These are phyloP conservation scores for Friedmanniomyces simplex DNA, from an alignment of 495 filamentous ascomycete genomes.

Conservation along the genomic window DNA sequence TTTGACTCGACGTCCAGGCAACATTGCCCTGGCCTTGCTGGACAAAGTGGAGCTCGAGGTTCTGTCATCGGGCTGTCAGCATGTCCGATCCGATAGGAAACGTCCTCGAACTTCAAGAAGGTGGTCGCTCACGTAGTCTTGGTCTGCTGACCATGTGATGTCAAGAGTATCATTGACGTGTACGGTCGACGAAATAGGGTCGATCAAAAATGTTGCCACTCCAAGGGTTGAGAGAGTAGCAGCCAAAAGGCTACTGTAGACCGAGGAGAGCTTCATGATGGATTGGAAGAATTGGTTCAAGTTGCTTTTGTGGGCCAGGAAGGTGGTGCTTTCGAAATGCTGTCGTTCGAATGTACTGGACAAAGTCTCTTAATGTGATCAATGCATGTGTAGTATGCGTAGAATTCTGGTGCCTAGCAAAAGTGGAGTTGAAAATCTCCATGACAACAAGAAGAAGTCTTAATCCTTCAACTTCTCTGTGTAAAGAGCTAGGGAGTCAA, in stretches of 20 bases:
- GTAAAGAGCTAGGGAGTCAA: too few species aligned
- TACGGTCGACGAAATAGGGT: background rate
- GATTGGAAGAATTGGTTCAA: background rate
- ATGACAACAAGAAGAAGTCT: too few species aligned
- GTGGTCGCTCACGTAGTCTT: background rate
- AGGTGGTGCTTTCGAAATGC: too few species aligned
- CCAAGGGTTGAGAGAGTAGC: background rate
- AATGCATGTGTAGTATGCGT: too few species aligned
- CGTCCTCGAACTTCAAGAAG: background rate
- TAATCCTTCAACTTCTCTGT: too few species aligned
- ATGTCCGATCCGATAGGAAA: background rate
- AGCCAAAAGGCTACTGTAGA: background rate
- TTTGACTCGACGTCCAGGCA: background rate
- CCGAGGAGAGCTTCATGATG: background rate
- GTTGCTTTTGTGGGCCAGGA: too few species aligned
- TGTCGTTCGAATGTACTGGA: background rate
- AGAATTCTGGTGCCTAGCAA: too few species aligned
- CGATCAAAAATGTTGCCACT: background rate
- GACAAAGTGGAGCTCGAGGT: background rate
- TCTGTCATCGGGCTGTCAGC: background rate
- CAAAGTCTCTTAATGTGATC: background rate
- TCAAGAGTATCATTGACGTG: background rate
- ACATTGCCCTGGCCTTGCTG: background rate
- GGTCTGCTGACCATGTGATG: background rate
- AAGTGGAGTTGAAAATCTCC: too few species aligned